Evolutionary conservation across 176 grass and related monocot species (phyloP).

Genomic region (Thinopyrum elongatum): DNA sequence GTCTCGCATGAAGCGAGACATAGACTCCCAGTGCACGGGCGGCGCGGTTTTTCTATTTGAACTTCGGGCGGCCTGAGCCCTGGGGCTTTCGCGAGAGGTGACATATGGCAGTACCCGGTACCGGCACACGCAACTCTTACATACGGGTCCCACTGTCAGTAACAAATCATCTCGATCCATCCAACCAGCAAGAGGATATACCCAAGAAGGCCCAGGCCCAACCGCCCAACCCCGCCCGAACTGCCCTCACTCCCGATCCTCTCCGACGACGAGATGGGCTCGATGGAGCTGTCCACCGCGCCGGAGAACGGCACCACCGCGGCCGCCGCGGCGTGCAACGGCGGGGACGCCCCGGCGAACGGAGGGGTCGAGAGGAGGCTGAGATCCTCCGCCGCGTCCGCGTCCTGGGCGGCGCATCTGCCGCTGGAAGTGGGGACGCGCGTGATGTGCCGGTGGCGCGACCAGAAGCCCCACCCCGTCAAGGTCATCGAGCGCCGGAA

Average conservation of each 20-base stretch:
- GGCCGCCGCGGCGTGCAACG: conserved; percentile 48
- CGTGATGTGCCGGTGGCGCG: conserved; percentile 98
- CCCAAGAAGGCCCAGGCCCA: conserved; percentile 33
- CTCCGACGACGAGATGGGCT: conserved; percentile 66
- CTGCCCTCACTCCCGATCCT: conserved; percentile 7
- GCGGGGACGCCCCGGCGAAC: conserved; percentile 34
- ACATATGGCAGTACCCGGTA: background rate
- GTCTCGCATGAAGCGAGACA: too few relatives aligned
- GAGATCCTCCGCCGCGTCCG: conserved; percentile 31
- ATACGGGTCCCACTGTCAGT: background rate
- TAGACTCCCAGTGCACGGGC: too few relatives aligned
- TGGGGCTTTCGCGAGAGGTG: too few relatives aligned
- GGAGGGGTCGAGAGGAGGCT: conserved; percentile 50
- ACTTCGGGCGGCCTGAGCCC: background rate
- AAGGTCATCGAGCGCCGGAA: conserved; percentile 98
- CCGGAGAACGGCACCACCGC: conserved; percentile 57
- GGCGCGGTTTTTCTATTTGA: background rate
- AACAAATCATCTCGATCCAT: background rate
- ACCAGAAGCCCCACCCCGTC: conserved; percentile 92
- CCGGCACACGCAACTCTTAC: background rate
- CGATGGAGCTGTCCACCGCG: conserved; percentile 65
- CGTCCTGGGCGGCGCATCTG: conserved; percentile 28
- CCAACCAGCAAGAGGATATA: background rate
- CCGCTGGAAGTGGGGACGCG: conserved; percentile 93
- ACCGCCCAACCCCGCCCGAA: background rate